These are phyloP conservation scores for Pseudopyrenochaeta lycopersici DNA, from an alignment of 2,329 filamentous ascomycete species.

Conservation along the genomic window DNA sequence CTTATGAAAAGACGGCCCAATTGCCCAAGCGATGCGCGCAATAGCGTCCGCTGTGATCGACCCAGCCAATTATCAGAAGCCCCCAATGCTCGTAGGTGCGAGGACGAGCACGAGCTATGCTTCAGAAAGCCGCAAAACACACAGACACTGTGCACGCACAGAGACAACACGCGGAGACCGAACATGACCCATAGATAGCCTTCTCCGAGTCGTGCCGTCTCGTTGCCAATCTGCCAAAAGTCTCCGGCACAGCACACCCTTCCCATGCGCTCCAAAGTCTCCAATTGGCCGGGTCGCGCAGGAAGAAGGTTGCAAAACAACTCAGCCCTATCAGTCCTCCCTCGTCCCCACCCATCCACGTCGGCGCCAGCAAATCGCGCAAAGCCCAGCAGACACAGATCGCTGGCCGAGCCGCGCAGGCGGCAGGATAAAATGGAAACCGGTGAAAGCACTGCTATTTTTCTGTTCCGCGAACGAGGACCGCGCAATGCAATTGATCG, in stretches of 20 bases:
- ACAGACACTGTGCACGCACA: not conserved
- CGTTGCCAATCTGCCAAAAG: not conserved
- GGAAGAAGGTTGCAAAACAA: not conserved
- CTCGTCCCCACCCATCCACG: not conserved
- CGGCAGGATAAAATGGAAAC: not conserved
- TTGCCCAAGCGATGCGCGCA: not conserved
- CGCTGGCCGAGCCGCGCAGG: constrained; percentile 1
- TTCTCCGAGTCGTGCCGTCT: not conserved
- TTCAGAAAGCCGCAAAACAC: too few relatives aligned
- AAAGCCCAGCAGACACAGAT: not conserved
- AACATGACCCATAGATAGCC: not conserved
- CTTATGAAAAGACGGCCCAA: not conserved
- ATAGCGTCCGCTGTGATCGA: too few relatives aligned
- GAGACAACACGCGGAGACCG: not conserved
- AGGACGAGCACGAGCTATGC: too few relatives aligned
- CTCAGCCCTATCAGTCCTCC: constrained; percentile 9
- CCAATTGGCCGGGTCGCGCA: constrained; percentile 10
- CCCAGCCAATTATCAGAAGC: too few relatives aligned
- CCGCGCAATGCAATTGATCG: not conserved
- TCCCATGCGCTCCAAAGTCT: constrained; percentile 14
- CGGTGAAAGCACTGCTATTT: not conserved
- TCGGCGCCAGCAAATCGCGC: constrained; percentile 10
- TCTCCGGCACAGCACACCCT: not conserved
- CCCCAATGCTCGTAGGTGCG: too few relatives aligned
- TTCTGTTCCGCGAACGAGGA: too few relatives aligned